These are phyloP conservation scores for Oropetium thomaeum DNA, from an alignment of 176 grass and related monocot genomes.

Conservation along the genomic window DNA sequence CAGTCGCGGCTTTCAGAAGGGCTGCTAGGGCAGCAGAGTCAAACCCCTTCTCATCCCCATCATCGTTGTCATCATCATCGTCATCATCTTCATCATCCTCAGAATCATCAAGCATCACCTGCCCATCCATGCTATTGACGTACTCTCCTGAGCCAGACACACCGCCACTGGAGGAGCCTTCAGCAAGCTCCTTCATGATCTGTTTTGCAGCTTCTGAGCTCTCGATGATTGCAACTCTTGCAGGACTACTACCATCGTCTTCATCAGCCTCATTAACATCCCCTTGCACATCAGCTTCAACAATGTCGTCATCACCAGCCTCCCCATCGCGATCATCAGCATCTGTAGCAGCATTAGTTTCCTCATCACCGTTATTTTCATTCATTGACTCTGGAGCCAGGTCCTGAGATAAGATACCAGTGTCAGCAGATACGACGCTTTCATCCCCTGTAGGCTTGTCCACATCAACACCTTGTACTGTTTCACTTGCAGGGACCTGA, in stretches of 20 bases:
- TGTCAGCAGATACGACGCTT: neutral
- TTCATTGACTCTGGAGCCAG: slow-evolving; percentile 13
- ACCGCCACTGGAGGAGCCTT: slow-evolving; percentile 49
- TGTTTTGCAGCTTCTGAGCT: slow-evolving; percentile 46
- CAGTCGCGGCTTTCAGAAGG: slow-evolving; percentile 69
- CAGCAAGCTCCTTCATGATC: slow-evolving; percentile 59
- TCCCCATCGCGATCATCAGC: slow-evolving; percentile 16
- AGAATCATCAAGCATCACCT: slow-evolving; percentile 61
- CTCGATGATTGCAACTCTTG: slow-evolving; percentile 61
- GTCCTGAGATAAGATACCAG: slow-evolving; percentile 17
- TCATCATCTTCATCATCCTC: slow-evolving; percentile 71
- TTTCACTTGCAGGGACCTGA: neutral
- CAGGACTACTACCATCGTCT: slow-evolving; percentile 46
- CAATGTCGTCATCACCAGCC: slow-evolving; percentile 20
- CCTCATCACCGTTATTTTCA: slow-evolving; percentile 1
- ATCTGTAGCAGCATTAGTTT: slow-evolving; percentile 15
- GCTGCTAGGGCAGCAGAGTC: slow-evolving; percentile 64
- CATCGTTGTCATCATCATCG: slow-evolving; percentile 46
- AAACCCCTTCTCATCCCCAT: slow-evolving; percentile 57
- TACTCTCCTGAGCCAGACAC: slow-evolving; percentile 52
- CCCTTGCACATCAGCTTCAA: slow-evolving; percentile 26
- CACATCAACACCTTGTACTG: neutral
- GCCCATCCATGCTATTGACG: slow-evolving; percentile 49
- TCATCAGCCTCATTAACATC: slow-evolving; percentile 51
- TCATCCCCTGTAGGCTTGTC: slow-evolving; percentile 22